Evolutionary conservation across 306 rosid genomes (phyloP).

Genomic region (Urtica urens): DNA sequence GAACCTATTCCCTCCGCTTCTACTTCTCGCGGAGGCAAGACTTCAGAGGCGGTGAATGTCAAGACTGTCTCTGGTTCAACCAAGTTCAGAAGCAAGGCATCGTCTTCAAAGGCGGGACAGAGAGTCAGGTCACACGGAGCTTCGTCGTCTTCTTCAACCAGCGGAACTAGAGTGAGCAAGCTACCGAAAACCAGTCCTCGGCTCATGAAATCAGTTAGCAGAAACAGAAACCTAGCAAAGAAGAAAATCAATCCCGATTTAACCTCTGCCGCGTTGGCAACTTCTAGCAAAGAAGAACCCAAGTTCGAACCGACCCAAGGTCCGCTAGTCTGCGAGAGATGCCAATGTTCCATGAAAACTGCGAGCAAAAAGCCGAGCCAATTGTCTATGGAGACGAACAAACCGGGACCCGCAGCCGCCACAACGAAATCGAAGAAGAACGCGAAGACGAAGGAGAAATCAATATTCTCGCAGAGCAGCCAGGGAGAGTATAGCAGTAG

Average conservation of each 20-base stretch:
- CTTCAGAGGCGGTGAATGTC: slow-evolving; percentile 1
- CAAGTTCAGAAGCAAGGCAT: slow-evolving; percentile 40
- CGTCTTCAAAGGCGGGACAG: slow-evolving; percentile 30
- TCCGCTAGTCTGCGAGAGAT: slow-evolving; percentile 66
- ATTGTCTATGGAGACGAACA: slow-evolving; percentile 22
- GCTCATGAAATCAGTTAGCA: slow-evolving; percentile 45
- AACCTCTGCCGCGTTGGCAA: slow-evolving; percentile 27
- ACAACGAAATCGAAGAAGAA: slow-evolving; percentile 34
- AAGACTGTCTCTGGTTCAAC: slow-evolving; percentile 27
- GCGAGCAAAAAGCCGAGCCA: slow-evolving; percentile 31
- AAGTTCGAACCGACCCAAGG: slow-evolving; percentile 33
- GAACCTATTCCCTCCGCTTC: neutral
- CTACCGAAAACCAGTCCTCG: slow-evolving; percentile 42
- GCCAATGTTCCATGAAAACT: slow-evolving; percentile 51
- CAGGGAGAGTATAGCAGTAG: slow-evolving; percentile 91
- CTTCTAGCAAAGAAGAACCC: slow-evolving; percentile 31
- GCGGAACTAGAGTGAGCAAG: slow-evolving; percentile 42
- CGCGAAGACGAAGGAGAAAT: slow-evolving; percentile 46
- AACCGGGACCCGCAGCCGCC: slow-evolving; percentile 25
- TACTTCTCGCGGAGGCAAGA: neutral
- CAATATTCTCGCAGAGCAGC: slow-evolving; percentile 89
- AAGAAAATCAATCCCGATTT: slow-evolving; percentile 56
- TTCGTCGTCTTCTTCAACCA: slow-evolving; percentile 42
- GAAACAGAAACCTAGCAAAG: slow-evolving; percentile 57
- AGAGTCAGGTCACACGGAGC: slow-evolving; percentile 60